Evolutionary conservation across 2,329 filamentous ascomycete species (phyloP).

Genomic region (Anthostomella pinea): DNA sequence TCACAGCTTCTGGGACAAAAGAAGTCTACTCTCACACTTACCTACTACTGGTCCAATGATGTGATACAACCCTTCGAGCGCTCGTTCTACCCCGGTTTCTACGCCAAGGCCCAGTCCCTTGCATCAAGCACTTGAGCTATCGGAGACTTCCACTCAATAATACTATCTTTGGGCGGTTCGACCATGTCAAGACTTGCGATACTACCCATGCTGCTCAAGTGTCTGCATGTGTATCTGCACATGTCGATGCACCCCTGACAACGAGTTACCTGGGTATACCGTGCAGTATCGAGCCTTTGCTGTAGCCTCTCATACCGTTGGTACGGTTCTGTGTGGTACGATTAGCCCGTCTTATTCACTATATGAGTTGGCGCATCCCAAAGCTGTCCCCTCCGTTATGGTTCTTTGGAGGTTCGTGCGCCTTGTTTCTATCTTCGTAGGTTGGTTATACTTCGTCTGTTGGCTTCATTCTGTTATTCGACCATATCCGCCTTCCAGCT

Average conservation of each 20-base stretch:
- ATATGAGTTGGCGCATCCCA: slow-evolving; percentile 17
- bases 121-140: slow-evolving; percentile 2
- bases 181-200: slow-evolving; percentile 7
- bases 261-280: too few species aligned
- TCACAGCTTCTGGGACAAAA: slow-evolving; percentile 15
- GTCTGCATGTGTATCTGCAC: neutral
- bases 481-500: slow-evolving; percentile 22
- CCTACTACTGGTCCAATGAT: slow-evolving; percentile 12
- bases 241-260: too few species aligned
- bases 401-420: slow-evolving; percentile 7
- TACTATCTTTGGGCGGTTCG: slow-evolving; percentile 5
- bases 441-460: slow-evolving; percentile 15
- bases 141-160: slow-evolving; percentile 4
- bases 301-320: neutral
- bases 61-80: slow-evolving; percentile 9
- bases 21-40: slow-evolving; percentile 1
- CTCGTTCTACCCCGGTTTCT: too few species aligned
- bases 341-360: slow-evolving; percentile 5
- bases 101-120: slow-evolving; percentile 3
- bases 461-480: slow-evolving; percentile 9
- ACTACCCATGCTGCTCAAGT: slow-evolving; percentile 2
- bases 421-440: slow-evolving; percentile 13
- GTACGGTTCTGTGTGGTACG: neutral
- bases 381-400: slow-evolving; percentile 1
- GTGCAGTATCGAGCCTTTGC: too few species aligned